phyloP scores from a whole-genome alignment of 2,329 filamentous ascomycete species.

The Aspergillus uvarum region DNA sequence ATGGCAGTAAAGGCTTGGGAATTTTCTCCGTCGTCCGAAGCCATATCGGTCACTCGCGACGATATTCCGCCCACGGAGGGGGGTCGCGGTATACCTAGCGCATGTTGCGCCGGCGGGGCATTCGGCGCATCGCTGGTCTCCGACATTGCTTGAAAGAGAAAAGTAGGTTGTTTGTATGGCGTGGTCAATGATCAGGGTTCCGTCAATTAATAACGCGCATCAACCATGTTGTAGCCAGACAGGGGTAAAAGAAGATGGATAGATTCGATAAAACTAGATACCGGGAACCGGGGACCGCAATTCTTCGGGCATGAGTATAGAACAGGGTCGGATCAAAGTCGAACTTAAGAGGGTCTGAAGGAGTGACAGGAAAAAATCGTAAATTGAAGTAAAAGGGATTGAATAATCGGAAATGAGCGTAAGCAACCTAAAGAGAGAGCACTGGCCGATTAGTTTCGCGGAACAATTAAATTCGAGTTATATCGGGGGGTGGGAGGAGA shows the following conservation, averaged over 20 bases:
- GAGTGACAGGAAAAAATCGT: conserved; percentile 19
- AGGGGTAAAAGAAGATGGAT: conserved; percentile 7
- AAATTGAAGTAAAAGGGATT: background rate
- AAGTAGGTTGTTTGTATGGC: conserved; percentile 21
- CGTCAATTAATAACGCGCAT: conserved; percentile 9
- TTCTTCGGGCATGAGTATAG: background rate
- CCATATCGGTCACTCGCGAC: conserved; percentile 67
- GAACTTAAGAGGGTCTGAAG: background rate
- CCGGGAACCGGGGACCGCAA: background rate
- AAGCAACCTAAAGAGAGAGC: conserved; percentile 14
- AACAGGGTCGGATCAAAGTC: background rate
- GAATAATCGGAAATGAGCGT: conserved; percentile 18
- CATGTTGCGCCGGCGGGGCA: conserved; percentile 40
- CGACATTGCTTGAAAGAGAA: conserved; percentile 25
- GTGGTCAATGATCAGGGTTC: background rate
- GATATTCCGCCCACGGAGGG: conserved; percentile 56
- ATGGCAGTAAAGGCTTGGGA: conserved; percentile 41
- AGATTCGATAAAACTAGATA: background rate
- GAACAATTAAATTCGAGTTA: conserved; percentile 3
- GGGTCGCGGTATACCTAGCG: conserved; percentile 54
- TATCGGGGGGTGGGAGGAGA: conserved; percentile 2
- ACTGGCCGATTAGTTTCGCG: conserved; percentile 11
- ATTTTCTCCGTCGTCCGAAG: conserved; percentile 53
- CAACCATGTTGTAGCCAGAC: conserved; percentile 24
- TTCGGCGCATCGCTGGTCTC: conserved; percentile 43